Conservation (phyloP, 2,329 filamentous ascomycete species). For the Pseudogymnoascus sp. region DNA sequence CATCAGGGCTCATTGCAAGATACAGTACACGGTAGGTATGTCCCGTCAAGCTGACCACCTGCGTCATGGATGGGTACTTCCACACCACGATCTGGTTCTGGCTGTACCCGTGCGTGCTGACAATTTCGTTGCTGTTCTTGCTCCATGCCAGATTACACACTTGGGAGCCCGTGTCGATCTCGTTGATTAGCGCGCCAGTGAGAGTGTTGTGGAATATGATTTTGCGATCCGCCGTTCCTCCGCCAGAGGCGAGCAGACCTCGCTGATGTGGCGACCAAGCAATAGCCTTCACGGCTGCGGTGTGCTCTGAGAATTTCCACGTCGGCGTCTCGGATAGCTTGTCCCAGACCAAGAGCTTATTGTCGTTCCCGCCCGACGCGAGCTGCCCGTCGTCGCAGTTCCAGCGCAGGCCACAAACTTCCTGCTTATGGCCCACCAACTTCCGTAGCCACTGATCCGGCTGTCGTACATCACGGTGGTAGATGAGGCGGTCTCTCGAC, state of each 20-base stretch:
- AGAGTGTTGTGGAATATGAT: constrained; percentile 98
- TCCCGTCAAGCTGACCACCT: constrained; percentile 88
- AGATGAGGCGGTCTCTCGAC: constrained; percentile 86
- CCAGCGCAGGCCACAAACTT: constrained; percentile 95
- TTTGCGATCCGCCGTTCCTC: constrained; percentile 87
- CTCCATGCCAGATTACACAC: constrained; percentile 99
- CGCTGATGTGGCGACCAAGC: constrained; percentile 96
- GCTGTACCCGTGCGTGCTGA: constrained; percentile 92
- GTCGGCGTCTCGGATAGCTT: constrained; percentile 86
- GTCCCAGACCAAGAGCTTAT: constrained; percentile 98
- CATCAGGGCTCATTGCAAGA: constrained; percentile 94
- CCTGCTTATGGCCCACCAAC: constrained; percentile 91
- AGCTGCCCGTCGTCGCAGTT: constrained; percentile 93
- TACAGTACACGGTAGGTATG: constrained; percentile 96
- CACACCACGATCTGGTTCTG: constrained; percentile 99
- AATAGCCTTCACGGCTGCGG: constrained; percentile 93
- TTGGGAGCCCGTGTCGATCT: constrained; percentile 93
- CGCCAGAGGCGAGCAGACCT: constrained; percentile 87
- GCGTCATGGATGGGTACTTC: constrained; percentile 98
- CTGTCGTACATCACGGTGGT: constrained; percentile 88
- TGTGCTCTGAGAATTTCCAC: constrained; percentile 92
- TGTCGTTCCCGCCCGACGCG: constrained; percentile 94
- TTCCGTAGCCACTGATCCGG: constrained; percentile 85
- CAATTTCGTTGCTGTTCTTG: constrained; percentile 95
- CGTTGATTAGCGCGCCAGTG: constrained; percentile 71